Base-by-base conservation (phyloP, 1,284 basidiomycete species). In the Xerocomus nothofagi region DNA sequence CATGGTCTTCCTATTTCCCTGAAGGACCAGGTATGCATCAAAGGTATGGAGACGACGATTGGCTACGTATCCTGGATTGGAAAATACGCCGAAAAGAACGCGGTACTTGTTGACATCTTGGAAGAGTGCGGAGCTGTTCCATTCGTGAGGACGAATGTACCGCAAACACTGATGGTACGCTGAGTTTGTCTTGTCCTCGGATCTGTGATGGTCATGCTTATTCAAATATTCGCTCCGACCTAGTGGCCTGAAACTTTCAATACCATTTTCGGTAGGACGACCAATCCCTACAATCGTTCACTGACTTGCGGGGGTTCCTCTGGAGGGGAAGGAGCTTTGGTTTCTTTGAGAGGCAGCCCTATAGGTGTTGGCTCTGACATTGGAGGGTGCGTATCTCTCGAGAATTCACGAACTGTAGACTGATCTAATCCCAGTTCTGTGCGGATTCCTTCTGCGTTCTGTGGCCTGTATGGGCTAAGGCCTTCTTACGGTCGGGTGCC, bases 401-500 rank as follows among this genome's bases (percentile, higher is more conserved):
- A 18, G 20, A 23, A 18, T 36, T 7, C 12, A 26, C 24, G 23
- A 15, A 27, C 14, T 17, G 17, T 38, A 20, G 14, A 23, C 31
- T 23, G 18, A 39, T 31, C 29, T 12, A n/a, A 21, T 40, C 20
- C 29, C 49, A 83, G 83, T 7, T 86, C 84, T 15, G 68, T 89
- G 48, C 82, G 88, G 14, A 84, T 88, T 47, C 90, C 90, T 5
- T 70, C 82, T 6, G 74, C 80, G 0, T 80, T 86, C 55, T 79
- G 77, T 55, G 86, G 86, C 1, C 59, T 86, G 14, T 92, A 87
- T 61, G 81, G 80, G 8, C 70, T 93, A 26, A 79, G 85, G 18
- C 87, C 88, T 0, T 87, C 84, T 1, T 85, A 76, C 53, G 77
- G 80, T 24, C 80, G 91, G 6, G 72, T 91, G 27, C 87, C 90